phyloP scores from a whole-genome alignment of 208 protist species.

The Entamoeba dispar region DNA sequence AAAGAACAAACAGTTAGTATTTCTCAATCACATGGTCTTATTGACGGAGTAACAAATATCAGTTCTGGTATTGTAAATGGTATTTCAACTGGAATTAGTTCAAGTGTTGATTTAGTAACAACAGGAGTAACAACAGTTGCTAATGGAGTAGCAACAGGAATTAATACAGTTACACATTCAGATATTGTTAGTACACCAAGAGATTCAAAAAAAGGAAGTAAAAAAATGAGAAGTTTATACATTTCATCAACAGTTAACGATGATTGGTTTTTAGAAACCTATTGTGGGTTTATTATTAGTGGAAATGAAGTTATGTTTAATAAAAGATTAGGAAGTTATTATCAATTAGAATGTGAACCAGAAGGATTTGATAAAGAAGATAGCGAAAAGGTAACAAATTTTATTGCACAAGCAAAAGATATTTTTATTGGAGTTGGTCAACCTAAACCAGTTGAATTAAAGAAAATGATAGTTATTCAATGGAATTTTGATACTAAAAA shows the following conservation, averaged over 20 bases:
- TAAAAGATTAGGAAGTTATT: not conserved
- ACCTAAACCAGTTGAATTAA: not conserved
- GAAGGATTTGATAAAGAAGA: not conserved
- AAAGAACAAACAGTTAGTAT: not conserved
- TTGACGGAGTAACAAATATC: not conserved
- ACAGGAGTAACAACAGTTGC: not conserved
- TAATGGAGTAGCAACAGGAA: not conserved
- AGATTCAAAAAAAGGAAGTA: not conserved
- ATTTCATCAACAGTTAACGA: not conserved
- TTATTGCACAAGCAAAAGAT: not conserved
- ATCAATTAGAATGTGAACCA: not conserved
- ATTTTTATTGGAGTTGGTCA: not conserved
- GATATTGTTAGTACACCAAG: not conserved
- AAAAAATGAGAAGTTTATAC: not conserved
- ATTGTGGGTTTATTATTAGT: not conserved
- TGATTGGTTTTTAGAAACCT: not conserved
- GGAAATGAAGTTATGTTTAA: not conserved
- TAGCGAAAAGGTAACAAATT: not conserved
- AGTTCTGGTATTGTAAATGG: not conserved
- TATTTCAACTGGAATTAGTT: not conserved
- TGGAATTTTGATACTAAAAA: not conserved
- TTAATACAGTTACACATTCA: not conserved
- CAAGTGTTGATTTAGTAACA: no score
- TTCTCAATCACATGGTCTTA: not conserved
- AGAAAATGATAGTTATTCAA: not conserved